Conservation (phyloP, 306 rosid genomes). For the Casuarina glauca region DNA sequence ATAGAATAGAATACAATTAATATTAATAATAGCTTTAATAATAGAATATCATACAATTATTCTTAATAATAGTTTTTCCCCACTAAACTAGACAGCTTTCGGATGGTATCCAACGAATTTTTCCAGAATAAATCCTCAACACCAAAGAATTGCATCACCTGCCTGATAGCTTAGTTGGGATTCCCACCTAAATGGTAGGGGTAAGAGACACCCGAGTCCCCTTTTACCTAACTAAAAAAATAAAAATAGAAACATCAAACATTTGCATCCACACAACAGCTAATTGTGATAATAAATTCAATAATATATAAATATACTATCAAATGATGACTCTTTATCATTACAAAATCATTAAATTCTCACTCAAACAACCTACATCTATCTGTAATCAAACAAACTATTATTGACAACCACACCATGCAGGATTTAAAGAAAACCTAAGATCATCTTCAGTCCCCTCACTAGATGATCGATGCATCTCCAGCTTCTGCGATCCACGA, state of each 20-base stretch:
- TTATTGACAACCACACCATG: slow-evolving; percentile 2
- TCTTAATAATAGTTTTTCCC: no score
- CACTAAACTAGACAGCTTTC: neutral
- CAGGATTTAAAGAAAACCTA: neutral
- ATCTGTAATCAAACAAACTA: neutral
- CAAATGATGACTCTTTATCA: neutral
- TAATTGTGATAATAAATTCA: neutral
- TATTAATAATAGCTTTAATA: no score
- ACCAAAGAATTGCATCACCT: neutral
- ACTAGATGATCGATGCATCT: slow-evolving; percentile 54
- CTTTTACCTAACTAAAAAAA: no score
- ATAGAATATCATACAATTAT: no score
- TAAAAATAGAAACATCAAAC: no score
- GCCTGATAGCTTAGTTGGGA: no score
- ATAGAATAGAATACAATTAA: no score
- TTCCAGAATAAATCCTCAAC: neutral
- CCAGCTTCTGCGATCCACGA: slow-evolving; percentile 59
- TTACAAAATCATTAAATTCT: neutral
- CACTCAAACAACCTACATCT: neutral
- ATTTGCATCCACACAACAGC: neutral
- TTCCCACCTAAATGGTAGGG: no score
- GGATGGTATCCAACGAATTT: neutral
- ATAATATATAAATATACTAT: neutral
- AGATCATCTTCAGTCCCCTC: neutral
- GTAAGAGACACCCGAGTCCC: no score